Evolutionary conservation across 768 basidiomycete species (phyloP).

Genomic region (Aureoboletus auriporus): DNA sequence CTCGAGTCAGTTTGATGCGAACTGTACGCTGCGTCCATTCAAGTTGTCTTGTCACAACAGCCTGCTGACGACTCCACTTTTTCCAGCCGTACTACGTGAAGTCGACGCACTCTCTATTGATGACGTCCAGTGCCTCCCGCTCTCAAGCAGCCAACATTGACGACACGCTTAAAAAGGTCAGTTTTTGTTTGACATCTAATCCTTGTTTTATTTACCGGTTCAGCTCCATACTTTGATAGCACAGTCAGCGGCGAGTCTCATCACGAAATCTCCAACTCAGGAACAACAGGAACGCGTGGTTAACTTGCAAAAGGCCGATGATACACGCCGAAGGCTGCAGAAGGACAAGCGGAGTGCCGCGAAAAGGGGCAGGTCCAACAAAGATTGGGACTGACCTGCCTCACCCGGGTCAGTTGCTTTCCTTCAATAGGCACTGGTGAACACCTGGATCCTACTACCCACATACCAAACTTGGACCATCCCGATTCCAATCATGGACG

Average conservation of each 20-base stretch:
- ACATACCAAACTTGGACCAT: too few relatives aligned
- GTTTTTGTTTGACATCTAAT: background rate
- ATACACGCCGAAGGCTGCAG: constrained; percentile 19
- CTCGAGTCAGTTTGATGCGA: constrained; percentile 40
- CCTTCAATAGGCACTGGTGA: too few relatives aligned
- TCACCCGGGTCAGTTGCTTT: too few relatives aligned
- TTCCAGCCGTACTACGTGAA: constrained; percentile 59
- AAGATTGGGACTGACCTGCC: constrained; percentile 22
- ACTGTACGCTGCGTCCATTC: constrained; percentile 38
- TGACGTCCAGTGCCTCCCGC: constrained; percentile 68
- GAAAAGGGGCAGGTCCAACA: constrained; percentile 26
- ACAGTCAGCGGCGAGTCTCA: constrained; percentile 19
- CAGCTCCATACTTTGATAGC: constrained; percentile 27
- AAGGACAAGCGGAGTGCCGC: constrained; percentile 24
- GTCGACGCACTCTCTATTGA: constrained; percentile 64
- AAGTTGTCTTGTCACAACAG: background rate
- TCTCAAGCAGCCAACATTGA: constrained; percentile 75
- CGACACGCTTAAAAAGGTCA: constrained; percentile 66
- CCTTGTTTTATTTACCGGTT: background rate
- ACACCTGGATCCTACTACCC: too few relatives aligned
- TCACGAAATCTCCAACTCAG: constrained; percentile 19
- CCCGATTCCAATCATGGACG: too few relatives aligned
- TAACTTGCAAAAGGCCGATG: constrained; percentile 17
- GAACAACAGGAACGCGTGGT: constrained; percentile 26
- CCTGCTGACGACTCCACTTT: background rate